These are phyloP conservation scores for Aspergillus nomiae DNA, from an alignment of 2,329 filamentous ascomycete genomes.

Conservation along the genomic window DNA sequence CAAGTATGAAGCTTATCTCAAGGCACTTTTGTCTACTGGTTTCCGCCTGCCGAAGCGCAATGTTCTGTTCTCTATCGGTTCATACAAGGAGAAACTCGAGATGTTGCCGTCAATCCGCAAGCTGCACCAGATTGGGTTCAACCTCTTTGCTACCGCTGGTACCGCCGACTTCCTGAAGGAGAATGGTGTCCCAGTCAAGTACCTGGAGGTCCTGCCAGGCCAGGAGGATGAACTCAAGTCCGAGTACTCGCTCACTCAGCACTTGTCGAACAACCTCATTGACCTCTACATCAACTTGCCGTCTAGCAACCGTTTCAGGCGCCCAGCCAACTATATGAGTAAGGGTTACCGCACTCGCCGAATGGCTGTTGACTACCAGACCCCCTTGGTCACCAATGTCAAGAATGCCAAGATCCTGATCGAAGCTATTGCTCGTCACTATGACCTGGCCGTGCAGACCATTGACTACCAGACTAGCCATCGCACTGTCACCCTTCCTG, in stretches of 20 bases:
- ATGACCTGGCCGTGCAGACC: slow-evolving; percentile 77
- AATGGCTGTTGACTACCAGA: slow-evolving; percentile 98
- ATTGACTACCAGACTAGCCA: slow-evolving; percentile 93
- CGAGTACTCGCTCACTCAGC: slow-evolving; percentile 95
- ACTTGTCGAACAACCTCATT: slow-evolving; percentile 96
- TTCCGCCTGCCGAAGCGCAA: slow-evolving; percentile 97
- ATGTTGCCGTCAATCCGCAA: slow-evolving; percentile 92
- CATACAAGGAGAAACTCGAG: slow-evolving; percentile 97
- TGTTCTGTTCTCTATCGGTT: slow-evolving; percentile 91
- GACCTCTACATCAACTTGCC: slow-evolving; percentile 99
- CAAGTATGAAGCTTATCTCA: slow-evolving; percentile 97
- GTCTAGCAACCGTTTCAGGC: slow-evolving; percentile 96
- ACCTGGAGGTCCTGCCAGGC: slow-evolving; percentile 80
- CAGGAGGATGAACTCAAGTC: slow-evolving; percentile 83
- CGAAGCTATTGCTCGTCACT: slow-evolving; percentile 89
- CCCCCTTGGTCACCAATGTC: slow-evolving; percentile 95
- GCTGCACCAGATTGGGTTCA: slow-evolving; percentile 88
- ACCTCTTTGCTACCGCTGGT: slow-evolving; percentile 92
- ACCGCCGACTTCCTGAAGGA: slow-evolving; percentile 96
- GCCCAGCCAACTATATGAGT: slow-evolving; percentile 97
- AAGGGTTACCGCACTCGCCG: slow-evolving; percentile 94
- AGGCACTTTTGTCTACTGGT: slow-evolving; percentile 91
- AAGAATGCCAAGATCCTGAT: slow-evolving; percentile 98
- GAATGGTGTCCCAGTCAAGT: slow-evolving; percentile 88
- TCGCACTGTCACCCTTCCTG: slow-evolving; percentile 70